phyloP scores from a whole-genome alignment of 169 alveolate species.

The Plasmodium relictum region DNA sequence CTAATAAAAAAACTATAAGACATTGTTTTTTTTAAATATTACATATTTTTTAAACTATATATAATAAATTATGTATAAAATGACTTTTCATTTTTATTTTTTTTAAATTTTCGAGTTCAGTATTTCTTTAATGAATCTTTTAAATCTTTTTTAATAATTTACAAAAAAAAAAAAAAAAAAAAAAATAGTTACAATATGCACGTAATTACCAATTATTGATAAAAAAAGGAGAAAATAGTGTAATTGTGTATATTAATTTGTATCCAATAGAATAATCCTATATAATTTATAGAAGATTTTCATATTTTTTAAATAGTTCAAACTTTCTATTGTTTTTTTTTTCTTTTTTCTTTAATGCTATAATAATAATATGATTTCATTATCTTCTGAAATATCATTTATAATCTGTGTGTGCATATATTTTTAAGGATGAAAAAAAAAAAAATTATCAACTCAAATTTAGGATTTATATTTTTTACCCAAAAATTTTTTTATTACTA shows the following conservation, averaged over 20 bases:
- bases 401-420: slow-evolving; percentile 20
- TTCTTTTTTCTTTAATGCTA: slow-evolving; percentile 4
- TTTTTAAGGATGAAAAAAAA: slow-evolving; percentile 23
- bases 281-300: slow-evolving; percentile 34
- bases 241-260: slow-evolving; percentile 30
- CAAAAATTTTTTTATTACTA: too few species aligned
- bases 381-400: slow-evolving; percentile 5
- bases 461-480: slow-evolving; percentile 7
- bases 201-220: too few species aligned
- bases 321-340: slow-evolving; percentile 17
- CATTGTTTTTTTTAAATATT: neutral
- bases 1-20: slow-evolving; percentile 27
- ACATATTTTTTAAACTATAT: neutral
- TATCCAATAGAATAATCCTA: slow-evolving; percentile 47
- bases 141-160: neutral
- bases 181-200: neutral
- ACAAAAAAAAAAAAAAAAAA: slow-evolving; percentile 19
- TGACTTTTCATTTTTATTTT: neutral
- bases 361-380: slow-evolving; percentile 5
- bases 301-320: slow-evolving; percentile 1
- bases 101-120: neutral
- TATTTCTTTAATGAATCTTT: slow-evolving; percentile 10
- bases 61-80: neutral
- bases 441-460: slow-evolving; percentile 11
- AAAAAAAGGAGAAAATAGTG: slow-evolving; percentile 20